Evolutionary conservation across 768 basidiomycete genomes (phyloP).

Genomic region (Clavaria fumosa): DNA sequence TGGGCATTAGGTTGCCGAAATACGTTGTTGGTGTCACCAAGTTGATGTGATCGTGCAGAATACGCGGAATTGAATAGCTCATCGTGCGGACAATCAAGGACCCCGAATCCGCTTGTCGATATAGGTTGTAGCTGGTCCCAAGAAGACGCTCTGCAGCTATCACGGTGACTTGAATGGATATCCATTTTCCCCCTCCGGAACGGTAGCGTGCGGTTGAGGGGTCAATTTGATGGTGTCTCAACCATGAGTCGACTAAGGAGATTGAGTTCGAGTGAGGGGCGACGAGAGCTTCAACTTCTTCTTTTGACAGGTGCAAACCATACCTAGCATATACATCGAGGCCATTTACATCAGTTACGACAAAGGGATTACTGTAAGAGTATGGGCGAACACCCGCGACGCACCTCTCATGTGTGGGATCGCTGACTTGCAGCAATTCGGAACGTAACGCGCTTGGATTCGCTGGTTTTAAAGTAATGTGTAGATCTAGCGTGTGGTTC

Average conservation of each 20-base stretch:
- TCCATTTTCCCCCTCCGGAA: slow-evolving; percentile 54
- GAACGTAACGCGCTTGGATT: slow-evolving; percentile 33
- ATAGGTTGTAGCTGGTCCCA: slow-evolving; percentile 26
- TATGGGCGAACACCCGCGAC: no score
- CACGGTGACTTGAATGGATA: slow-evolving; percentile 44
- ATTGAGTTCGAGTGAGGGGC: slow-evolving; percentile 41
- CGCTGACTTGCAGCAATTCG: slow-evolving; percentile 39
- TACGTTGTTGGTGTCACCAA: slow-evolving; percentile 56
- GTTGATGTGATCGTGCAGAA: slow-evolving; percentile 44
- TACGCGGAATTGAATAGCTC: slow-evolving; percentile 43
- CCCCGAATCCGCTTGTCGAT: slow-evolving; percentile 11
- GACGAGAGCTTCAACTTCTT: slow-evolving; percentile 47
- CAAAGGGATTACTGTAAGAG: no score
- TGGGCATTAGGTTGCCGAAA: slow-evolving; percentile 28
- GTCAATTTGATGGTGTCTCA: slow-evolving; percentile 35
- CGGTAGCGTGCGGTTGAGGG: slow-evolving; percentile 27
- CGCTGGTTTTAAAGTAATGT: slow-evolving; percentile 39
- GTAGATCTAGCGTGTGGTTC: slow-evolving; percentile 35
- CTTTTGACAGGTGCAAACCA: slow-evolving; percentile 44
- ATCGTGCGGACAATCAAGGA: slow-evolving; percentile 41
- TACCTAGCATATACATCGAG: slow-evolving; percentile 17
- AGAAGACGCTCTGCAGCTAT: slow-evolving; percentile 50
- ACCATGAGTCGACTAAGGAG: slow-evolving; percentile 44
- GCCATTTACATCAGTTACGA: no score
- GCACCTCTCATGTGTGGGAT: slow-evolving; percentile 35